Base-by-base conservation (phyloP, 768 basidiomycete genomes). In the Kondoa subrosea region DNA sequence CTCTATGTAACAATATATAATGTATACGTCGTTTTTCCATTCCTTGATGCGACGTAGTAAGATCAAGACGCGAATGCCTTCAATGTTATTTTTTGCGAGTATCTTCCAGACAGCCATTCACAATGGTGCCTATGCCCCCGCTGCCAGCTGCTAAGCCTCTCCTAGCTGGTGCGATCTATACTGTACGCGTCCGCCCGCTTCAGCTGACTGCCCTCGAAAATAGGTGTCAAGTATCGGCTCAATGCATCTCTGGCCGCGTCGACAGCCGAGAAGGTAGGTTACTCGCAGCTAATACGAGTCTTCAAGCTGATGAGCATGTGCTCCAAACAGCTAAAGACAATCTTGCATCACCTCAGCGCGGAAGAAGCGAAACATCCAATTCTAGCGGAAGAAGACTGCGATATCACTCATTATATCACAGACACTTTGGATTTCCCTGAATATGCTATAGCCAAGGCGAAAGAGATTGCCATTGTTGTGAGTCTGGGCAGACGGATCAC, bases 331-430 rank as follows among this genome's bases (percentile, higher is more conserved):
- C 58, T 60, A 12, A 25, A 30, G n/a, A 25, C 26, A 4, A 25
- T 25, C 58, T 26, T 30, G n/a, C 58, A 14, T 30, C 58, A 60
- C 58, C 58, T 25, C 4, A 26, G 8, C 12, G n/a, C 58, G 26
- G 58, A 60, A 15, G 58, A 30, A 30, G n/a, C 58, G 15, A 8
- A 4, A 30, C 8, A 25, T 26, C 8, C 58, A 60, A 15, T 25
- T 12, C 58, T 4, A 60, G 26, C 58, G 8, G 58, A 60, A 12
- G n/a, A 60, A 21, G 21, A 50, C 21, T 21, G 12, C 15, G 75
- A 81, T 69, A 74, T 80, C 21, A 84, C 83, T 1, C 82, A 83
- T 73, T 77, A 86, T 56, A 79, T 89, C 72, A 79, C 84, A 61
- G 80, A 85, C 75, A 76, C 86, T 56, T 70, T 79, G 68, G 77